These are phyloP conservation scores for Eimeria necatrix DNA, from an alignment of 169 alveolate genomes.

Conservation along the genomic window DNA sequence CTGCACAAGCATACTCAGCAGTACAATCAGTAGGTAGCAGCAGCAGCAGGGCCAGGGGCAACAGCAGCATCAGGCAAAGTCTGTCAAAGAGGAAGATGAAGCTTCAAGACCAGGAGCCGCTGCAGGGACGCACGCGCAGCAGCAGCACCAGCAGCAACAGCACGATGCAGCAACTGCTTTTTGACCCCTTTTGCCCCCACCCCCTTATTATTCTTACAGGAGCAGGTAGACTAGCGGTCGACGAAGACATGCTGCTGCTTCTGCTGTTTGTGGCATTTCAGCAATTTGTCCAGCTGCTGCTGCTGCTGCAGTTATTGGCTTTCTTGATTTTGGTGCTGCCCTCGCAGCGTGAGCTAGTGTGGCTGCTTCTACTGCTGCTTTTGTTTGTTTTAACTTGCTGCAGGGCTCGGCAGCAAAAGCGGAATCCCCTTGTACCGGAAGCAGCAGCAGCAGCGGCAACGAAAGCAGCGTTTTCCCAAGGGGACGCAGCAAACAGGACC, in stretches of 20 bases:
- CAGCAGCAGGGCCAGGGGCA: conserved; percentile 11
- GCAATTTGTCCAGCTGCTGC: conserved; percentile 5
- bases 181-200: conserved; percentile 5
- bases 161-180: conserved; percentile 49
- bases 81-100: neutral
- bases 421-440: conserved; percentile 68
- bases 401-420: conserved; percentile 53
- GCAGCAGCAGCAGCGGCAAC: neutral
- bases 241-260: conserved; percentile 14
- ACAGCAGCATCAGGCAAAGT: neutral
- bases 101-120: conserved; percentile 38
- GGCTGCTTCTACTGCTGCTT: conserved; percentile 4
- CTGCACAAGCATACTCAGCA: neutral
- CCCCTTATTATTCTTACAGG: conserved; percentile 59
- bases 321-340: neutral
- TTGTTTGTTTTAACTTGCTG: neutral
- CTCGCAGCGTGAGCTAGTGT: neutral
- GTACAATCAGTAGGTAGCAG: conserved; percentile 34
- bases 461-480: conserved; percentile 34
- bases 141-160: conserved; percentile 59
- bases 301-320: neutral
- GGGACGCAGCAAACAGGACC: neutral
- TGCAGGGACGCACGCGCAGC: conserved; percentile 53
- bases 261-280: neutral
- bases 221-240: conserved; percentile 2